These are phyloP conservation scores for Torulaspora pretoriensis DNA, from an alignment of 1,139 yeast species.

Conservation along the genomic window DNA sequence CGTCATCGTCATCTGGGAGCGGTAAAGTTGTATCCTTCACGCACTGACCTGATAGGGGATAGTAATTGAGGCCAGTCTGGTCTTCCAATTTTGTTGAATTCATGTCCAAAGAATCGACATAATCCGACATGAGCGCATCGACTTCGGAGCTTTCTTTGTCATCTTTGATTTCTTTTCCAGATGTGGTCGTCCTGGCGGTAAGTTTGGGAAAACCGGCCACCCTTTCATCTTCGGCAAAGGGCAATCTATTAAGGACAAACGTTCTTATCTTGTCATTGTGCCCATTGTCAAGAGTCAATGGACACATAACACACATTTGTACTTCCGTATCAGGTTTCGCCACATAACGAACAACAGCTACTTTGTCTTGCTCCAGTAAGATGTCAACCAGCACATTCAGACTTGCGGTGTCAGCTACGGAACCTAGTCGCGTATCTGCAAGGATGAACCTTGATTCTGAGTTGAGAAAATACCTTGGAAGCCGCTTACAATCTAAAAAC, in stretches of 20 bases:
- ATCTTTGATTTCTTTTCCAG: constrained; percentile 35
- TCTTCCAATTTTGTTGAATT: constrained; percentile 16
- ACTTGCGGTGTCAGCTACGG: constrained; percentile 42
- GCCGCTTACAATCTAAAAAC: constrained; percentile 42
- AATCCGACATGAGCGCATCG: constrained; percentile 27
- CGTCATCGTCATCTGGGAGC: constrained; percentile 13
- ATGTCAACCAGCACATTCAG: constrained; percentile 55
- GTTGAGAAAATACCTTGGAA: constrained; percentile 58
- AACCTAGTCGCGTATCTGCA: constrained; percentile 40
- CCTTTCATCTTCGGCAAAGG: constrained; percentile 75
- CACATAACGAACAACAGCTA: constrained; percentile 62
- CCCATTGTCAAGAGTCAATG: constrained; percentile 38
- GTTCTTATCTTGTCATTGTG: constrained; percentile 23
- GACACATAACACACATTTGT: constrained; percentile 55
- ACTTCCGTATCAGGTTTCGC: constrained; percentile 47
- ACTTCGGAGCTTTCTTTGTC: constrained; percentile 15
- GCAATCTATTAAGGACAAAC: constrained; percentile 49
- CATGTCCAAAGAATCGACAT: constrained; percentile 28
- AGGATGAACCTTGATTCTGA: constrained; percentile 58
- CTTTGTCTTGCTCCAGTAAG: constrained; percentile 45
- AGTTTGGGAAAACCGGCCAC: constrained; percentile 57
- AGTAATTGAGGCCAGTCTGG: constrained; percentile 16
- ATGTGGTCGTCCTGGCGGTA: constrained; percentile 37
- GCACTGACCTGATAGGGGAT: constrained; percentile 11
- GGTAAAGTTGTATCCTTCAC: constrained; percentile 20